phyloP scores from a whole-genome alignment of 352 stramenopile genomes.

The Phytophthora fragariaefolia region DNA sequence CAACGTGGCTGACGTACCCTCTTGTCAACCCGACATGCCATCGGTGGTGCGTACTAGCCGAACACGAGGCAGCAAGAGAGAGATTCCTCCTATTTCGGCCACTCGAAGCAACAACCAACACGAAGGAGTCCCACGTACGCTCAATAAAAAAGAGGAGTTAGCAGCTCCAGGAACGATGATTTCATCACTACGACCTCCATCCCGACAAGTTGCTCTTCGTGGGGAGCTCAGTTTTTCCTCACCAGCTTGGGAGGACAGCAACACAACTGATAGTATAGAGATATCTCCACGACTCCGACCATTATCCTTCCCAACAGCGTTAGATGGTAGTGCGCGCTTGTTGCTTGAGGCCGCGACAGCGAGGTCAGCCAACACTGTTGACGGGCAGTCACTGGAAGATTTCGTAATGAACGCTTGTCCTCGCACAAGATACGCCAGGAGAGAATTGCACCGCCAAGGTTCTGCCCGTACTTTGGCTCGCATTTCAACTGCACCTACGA shows the following conservation, averaged over 20 bases:
- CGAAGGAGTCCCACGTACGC: conserved; percentile 6
- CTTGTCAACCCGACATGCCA: not conserved
- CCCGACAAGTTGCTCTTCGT: conserved; percentile 46
- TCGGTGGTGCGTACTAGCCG: no score
- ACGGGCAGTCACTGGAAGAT: conserved; percentile 26
- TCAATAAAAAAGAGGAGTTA: not conserved
- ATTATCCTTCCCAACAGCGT: conserved; percentile 18
- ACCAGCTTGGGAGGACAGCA: conserved; percentile 23
- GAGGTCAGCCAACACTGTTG: not conserved
- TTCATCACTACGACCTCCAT: conserved; percentile 23
- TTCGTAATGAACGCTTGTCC: conserved; percentile 50
- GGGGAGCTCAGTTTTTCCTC: conserved; percentile 35
- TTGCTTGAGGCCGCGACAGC: conserved; percentile 15
- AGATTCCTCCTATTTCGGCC: conserved; percentile 6
- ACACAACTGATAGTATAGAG: not conserved
- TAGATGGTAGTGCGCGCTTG: conserved; percentile 9
- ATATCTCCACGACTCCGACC: conserved; percentile 24
- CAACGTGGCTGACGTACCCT: not conserved
- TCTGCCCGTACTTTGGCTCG: conserved; percentile 41
- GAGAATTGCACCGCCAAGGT: conserved; percentile 42
- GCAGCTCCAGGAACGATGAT: not conserved
- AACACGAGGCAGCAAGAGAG: not conserved
- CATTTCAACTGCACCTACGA: conserved; percentile 38
- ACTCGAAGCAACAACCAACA: conserved; percentile 35
- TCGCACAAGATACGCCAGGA: conserved; percentile 60